Conservation (phyloP, 75 land plant genomes). For the Cupressus sempervirens region DNA sequence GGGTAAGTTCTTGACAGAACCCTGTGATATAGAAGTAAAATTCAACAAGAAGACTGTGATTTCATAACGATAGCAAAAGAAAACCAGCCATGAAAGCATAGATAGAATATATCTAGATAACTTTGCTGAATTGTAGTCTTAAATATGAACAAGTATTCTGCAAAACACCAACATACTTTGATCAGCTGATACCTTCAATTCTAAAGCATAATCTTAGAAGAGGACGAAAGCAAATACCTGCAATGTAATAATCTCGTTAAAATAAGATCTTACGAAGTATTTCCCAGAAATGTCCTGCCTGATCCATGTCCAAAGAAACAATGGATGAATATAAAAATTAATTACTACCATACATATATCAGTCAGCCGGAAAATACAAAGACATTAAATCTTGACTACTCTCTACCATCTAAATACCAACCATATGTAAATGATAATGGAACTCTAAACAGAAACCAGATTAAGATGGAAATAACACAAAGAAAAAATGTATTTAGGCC, state of each 20-base stretch:
- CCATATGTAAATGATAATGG: background rate
- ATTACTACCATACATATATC: constrained; percentile 47
- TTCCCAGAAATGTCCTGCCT: constrained; percentile 49
- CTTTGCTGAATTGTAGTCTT: background rate
- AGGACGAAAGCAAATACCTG: constrained; percentile 40
- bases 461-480: background rate
- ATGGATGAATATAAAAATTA: constrained; percentile 13
- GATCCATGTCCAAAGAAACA: constrained; percentile 6
- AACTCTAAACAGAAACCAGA: background rate
- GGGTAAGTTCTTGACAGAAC: constrained; percentile 40
- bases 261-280: constrained; percentile 34
- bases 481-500: background rate
- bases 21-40: constrained; percentile 19
- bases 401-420: background rate
- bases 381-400: background rate
- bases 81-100: background rate
- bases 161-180: background rate
- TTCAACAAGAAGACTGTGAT: background rate
- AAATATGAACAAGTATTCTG: background rate
- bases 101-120: background rate
- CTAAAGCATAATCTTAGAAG: background rate
- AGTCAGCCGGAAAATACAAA: background rate
- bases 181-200: background rate
- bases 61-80: background rate
- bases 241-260: constrained; percentile 42